phyloP scores from a whole-genome alignment of 495 filamentous ascomycete species.

The Talaromyces borbonicus region DNA sequence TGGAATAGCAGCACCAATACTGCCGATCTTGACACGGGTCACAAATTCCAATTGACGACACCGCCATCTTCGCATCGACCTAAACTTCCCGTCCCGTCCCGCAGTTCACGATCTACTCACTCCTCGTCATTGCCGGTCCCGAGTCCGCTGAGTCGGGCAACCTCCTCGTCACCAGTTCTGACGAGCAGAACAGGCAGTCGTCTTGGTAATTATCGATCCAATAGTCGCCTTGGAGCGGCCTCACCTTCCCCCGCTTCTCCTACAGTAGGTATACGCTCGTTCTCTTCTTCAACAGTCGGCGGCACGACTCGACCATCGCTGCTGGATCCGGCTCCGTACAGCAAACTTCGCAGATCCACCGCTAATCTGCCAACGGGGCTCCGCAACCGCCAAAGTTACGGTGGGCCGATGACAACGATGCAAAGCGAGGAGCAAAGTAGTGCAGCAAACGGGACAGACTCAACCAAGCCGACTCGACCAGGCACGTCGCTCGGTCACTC shows the following conservation, averaged over 20 bases:
- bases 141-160: conserved; percentile 28
- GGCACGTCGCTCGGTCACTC: conserved; percentile 38
- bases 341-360: conserved; percentile 23
- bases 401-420: conserved; percentile 15
- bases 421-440: conserved; percentile 17
- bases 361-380: conserved; percentile 20
- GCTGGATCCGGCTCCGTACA: conserved; percentile 32
- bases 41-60: conserved; percentile 60
- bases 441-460: too few species aligned
- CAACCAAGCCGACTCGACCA: conserved; percentile 27
- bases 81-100: conserved; percentile 21
- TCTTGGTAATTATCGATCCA: conserved; percentile 29
- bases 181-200: conserved; percentile 31
- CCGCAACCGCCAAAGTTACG: conserved; percentile 35
- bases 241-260: conserved; percentile 3
- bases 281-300: conserved; percentile 13
- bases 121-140: conserved; percentile 29
- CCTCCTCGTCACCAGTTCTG: conserved; percentile 34
- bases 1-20: conserved; percentile 75
- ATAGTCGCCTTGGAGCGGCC: conserved; percentile 13
- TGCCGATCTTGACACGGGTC: conserved; percentile 53
- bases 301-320: conserved; percentile 22
- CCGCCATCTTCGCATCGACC: conserved; percentile 55
- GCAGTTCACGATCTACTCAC: conserved; percentile 24
- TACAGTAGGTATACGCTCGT: neutral